Conservation (phyloP, 2,329 filamentous ascomycete genomes). For the Monosporascus sp. region DNA sequence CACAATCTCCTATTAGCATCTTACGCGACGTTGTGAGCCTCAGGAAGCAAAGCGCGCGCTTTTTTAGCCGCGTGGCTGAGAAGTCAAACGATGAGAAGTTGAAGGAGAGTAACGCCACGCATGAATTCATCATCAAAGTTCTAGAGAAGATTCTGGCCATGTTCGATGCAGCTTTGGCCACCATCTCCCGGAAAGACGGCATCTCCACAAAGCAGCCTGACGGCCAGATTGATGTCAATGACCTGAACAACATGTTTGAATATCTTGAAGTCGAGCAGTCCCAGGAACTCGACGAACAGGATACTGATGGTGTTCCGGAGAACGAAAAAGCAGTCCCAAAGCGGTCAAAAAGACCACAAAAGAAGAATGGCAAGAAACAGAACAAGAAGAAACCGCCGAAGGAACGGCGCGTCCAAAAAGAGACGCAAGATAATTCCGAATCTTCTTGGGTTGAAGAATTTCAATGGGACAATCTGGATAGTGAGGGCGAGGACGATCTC, state of each 20-base stretch:
- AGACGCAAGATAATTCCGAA: not conserved
- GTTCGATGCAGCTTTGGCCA: conserved; percentile 16
- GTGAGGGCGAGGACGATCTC: conserved; percentile 18
- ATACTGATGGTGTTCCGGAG: conserved; percentile 6
- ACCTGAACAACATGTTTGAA: conserved; percentile 24
- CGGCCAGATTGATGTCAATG: conserved; percentile 6
- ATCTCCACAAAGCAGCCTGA: not conserved
- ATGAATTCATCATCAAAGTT: conserved; percentile 22
- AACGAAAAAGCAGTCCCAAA: conserved; percentile 2
- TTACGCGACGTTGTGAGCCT: conserved; percentile 22
- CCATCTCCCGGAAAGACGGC: not conserved
- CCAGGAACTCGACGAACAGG: conserved; percentile 6
- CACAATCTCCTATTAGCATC: conserved; percentile 17
- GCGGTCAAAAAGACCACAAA: conserved; percentile 3
- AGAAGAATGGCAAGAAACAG: conserved; percentile 2
- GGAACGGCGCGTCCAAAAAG: conserved; percentile 1
- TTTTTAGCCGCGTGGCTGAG: conserved; percentile 14
- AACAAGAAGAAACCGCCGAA: conserved; percentile 8
- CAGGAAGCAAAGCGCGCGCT: conserved; percentile 21
- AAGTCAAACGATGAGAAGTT: conserved; percentile 12
- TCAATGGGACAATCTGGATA: conserved; percentile 10
- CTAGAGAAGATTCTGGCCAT: conserved; percentile 19
- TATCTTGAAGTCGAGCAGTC: conserved; percentile 18
- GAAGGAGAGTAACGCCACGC: conserved; percentile 16
- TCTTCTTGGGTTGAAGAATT: conserved; percentile 18